Evolutionary conservation across 176 grass and related monocot species (phyloP), one percentile per base, ranked within the genome.

Genomic region (Rhynchospora tenuis): DNA sequence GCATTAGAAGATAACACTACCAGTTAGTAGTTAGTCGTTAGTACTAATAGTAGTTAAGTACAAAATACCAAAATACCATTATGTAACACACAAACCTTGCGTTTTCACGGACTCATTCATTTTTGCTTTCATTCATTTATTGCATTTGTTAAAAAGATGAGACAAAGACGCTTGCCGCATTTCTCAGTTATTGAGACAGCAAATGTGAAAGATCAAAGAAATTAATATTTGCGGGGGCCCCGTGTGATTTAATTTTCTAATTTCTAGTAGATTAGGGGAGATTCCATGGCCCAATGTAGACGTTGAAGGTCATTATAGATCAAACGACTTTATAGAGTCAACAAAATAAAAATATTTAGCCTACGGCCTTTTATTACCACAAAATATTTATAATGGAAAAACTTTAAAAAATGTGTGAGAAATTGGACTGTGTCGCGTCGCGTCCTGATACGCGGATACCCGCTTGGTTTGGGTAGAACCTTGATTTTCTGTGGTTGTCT

Each of bases 231-330:
- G 9, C 3, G 10, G 2, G 68, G 19, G 45, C 9, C 16, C 10
- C 43, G 33, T 72, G 17, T 48, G 68, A 47, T 72, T 47, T 72
- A 46, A 72, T 47, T 23, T 20, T 71, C 3, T 46, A 71, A 38
- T 38, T 4, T 38, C 33, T 15, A 47, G 17, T 72, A 64, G 68
- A 72, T 72, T 47, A 47, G 43, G 9, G 5, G 43, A 72, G 68
- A 72, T 47, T 71, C 43, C 68, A 46, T 71, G 67, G 8, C 67
- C 67, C 67, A 2, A 45, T 6, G 33, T 46, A 22, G 67, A 42
- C 67, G 67, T 46, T 22, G 67, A 71, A 46, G 67, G 67, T 71
- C 67, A 45, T 45, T 71, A 46, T 71, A 44, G 67, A 16, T 71
- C 38, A 19, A 71, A 71, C 19, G 7, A 71, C 38, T 10, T 23